A percentile compares a stretch with the other conserved stretches of the same genome.
Evolutionary conservation across 257 asterid genomes (phyloP).

Genomic region (Agastache rugosa): DNA sequence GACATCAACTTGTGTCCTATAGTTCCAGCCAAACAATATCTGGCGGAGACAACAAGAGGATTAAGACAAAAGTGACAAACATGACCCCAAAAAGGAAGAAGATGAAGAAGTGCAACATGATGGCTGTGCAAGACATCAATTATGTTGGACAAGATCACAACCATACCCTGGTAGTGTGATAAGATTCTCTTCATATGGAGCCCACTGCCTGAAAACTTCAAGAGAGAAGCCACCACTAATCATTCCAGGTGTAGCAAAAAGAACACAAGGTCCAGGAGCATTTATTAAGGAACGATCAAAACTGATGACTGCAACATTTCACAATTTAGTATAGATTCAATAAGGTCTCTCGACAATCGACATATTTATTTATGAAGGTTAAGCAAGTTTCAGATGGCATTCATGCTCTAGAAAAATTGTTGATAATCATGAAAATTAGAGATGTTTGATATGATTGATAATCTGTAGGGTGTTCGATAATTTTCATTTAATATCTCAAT

Average conservation of each 20-base stretch:
- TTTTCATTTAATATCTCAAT: not conserved
- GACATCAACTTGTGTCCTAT: slow-evolving; percentile 79
- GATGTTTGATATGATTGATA: slow-evolving; percentile 1
- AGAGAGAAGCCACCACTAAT: slow-evolving; percentile 92
- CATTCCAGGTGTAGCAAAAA: slow-evolving; percentile 98
- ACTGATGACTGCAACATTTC: slow-evolving; percentile 60
- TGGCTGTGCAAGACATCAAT: not conserved
- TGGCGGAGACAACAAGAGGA: slow-evolving; percentile 38
- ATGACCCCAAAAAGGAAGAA: not conserved
- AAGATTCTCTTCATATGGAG: slow-evolving; percentile 83
- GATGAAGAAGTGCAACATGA: not conserved
- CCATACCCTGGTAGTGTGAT: slow-evolving; percentile 85
- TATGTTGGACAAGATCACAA: not conserved
- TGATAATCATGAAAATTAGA: not conserved
- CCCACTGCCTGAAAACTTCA: slow-evolving; percentile 95
- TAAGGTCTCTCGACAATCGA: not conserved
- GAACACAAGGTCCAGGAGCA: slow-evolving; percentile 95
- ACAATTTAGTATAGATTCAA: slow-evolving; percentile 31
- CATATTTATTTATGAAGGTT: not conserved
- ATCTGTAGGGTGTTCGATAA: not conserved
- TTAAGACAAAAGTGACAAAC: not conserved
- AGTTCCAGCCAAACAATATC: slow-evolving; percentile 88
- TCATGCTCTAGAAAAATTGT: not conserved
- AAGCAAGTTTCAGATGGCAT: not conserved
- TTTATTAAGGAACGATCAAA: slow-evolving; percentile 83